Conservation (phyloP, 1,139 yeast species). For the Suhomyces panamericanus region DNA sequence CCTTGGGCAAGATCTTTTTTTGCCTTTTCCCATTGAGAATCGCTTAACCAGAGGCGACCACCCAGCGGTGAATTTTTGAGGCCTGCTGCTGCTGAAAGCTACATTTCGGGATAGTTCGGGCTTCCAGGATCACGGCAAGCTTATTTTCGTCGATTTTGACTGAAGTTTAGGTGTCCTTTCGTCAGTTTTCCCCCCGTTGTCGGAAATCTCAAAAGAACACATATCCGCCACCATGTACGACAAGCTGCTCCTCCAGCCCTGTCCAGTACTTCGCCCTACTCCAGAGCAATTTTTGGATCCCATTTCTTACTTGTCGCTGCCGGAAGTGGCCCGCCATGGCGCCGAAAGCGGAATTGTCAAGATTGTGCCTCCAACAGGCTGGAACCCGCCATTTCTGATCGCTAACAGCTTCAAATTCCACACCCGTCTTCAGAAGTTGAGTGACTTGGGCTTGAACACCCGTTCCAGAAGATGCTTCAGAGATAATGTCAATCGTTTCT, state of each 20-base stretch:
- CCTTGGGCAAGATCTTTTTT: background rate
- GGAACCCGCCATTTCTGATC: constrained; percentile 53
- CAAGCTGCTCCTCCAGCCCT: constrained; percentile 34
- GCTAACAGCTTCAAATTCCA: constrained; percentile 58
- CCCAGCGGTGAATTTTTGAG: too few relatives aligned
- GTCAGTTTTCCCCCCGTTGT: background rate
- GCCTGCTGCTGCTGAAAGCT: too few relatives aligned
- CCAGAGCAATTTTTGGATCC: constrained; percentile 60
- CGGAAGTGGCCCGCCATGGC: constrained; percentile 53
- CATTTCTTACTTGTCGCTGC: constrained; percentile 56
- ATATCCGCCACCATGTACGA: constrained; percentile 19
- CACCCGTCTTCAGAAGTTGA: constrained; percentile 62
- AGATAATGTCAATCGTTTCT: constrained; percentile 58
- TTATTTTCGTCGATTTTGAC: constrained; percentile 1
- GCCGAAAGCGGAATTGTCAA: constrained; percentile 63
- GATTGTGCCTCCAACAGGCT: constrained; percentile 59
- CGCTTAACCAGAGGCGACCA: background rate
- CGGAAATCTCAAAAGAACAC: constrained; percentile 1
- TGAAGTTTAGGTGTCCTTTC: background rate
- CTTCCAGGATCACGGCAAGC: background rate
- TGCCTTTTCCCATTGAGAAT: background rate
- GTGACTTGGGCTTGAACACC: constrained; percentile 62
- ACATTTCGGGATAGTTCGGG: background rate
- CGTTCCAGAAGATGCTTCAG: constrained; percentile 63
- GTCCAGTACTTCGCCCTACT: constrained; percentile 61